Base-by-base conservation (phyloP, 169 alveolate species). In the Plasmodium falciparum region DNA sequence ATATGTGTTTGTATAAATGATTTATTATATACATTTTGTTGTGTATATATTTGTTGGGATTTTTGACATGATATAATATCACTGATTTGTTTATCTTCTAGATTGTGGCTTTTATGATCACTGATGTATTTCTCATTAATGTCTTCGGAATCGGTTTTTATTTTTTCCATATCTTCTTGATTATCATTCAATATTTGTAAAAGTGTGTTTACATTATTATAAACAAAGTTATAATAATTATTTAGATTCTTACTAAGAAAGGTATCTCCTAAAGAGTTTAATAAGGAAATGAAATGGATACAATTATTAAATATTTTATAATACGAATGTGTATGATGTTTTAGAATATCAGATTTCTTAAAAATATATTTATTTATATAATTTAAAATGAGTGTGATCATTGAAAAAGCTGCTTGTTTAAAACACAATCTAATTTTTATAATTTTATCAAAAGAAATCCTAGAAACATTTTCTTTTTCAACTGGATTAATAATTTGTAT, bases 221-320 rank as follows among this genome's bases (percentile, higher is more conserved):
- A 7, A 71, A 71, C 1, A 71, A 71, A 45, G 1, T 12, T 1
- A 67, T 78, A 65, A 20, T 22, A 49, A 20, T 78, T 13, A 29
- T 54, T 66, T 33, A 78, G 24, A n/a, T 47, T 26, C 6, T 13
- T 20, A 71, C 49, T 54, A 24, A 78, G 12, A 26, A 56, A n/a
- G 8, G 17, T 15, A 56, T 78, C 74, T n/a, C 89, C 59, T 43
- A 78, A 20, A 49, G n/a, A 50, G 61, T 78, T 52, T n/a, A 78
- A 63, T 56, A 78, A 78, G 39, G 78, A 39, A 49, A 59, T n/a
- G 20, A 49, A 65, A 12, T 69, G 52, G 15, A 63, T 43, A 13
- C 33, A 33, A 13, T 63, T 58, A 5, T 12, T 43, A 50, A 78
- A 78, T 6, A 78, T 78, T 5, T 15, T 17, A 43, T 20, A 2